Evolutionary conservation across 1,284 basidiomycete genomes (phyloP), one percentile per base, ranked within the genome.

Genomic region (Spongispora temasekensis): DNA sequence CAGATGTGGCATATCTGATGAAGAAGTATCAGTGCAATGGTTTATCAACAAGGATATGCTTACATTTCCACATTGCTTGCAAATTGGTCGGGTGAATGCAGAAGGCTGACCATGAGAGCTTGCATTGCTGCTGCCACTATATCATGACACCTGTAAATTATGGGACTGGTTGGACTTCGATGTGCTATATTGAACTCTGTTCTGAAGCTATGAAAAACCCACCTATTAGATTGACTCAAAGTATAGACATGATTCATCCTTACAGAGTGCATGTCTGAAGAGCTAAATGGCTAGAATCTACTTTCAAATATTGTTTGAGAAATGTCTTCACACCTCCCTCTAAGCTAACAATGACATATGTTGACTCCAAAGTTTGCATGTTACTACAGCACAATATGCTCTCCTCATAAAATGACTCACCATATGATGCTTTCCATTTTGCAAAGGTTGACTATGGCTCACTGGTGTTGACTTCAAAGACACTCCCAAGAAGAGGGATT

Each of bases 391-490:
- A 7, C n/a, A 10, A 2, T 32, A 31, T 15, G 56, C 21, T 10
- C 13, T 25, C 30, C 8, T 6, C 19, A 8, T 10, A 48, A 37
- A 10, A n/a, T 30, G 30, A 60, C 71, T 7, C 48, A 76, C 72
- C 73, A 32, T 68, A 66, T 8, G 32, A 27, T 50, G 62, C 61
- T 25, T 58, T 64, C 72, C 70, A 75, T n/a, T 61, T 58, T 40
- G 25, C 32, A 27, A 71, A 74, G 9, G 70, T 67, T 27, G 75
- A 13, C 73, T 74, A 74, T 31, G 74, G 71, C 40, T 71, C 60
- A 21, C 50, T 32, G 37, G 50, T 63, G 51, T 76, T 63, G 23
- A 76, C 40, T 37, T 66, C 54, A 44, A 67, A 58, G 8, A 63
- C 65, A 37, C 56, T 75, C 10, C 75, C 73, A 17, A 74, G 28